These are phyloP conservation scores for Sporothrix globosa DNA, from an alignment of 2,329 filamentous ascomycete species.

Conservation along the genomic window DNA sequence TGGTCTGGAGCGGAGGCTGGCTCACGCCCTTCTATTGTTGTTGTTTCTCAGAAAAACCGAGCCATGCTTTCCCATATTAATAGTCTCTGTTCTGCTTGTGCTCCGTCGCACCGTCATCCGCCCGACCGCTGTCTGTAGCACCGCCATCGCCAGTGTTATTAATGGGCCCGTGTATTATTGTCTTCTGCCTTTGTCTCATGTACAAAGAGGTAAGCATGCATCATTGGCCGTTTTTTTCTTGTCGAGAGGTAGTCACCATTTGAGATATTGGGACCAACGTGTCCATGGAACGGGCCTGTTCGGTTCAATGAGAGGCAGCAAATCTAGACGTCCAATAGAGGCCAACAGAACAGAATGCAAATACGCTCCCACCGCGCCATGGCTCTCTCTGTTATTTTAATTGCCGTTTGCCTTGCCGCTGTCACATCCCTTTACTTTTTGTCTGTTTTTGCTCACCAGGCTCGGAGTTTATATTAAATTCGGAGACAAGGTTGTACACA, in stretches of 20 bases:
- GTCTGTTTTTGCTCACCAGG: conserved; percentile 10
- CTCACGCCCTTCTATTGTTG: background rate
- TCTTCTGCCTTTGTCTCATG: background rate
- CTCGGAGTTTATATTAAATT: background rate
- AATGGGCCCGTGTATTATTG: background rate
- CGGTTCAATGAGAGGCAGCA: background rate
- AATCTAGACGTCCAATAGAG: no score
- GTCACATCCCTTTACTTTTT: background rate
- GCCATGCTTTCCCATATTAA: background rate
- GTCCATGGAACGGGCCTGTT: conserved; percentile 21
- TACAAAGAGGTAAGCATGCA: no score
- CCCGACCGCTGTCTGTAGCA: background rate
- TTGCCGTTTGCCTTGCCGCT: conserved; percentile 14
- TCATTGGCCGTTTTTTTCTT: no score
- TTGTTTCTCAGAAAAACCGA: background rate
- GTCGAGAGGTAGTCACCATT: no score
- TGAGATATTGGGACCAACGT: no score
- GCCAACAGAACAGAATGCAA: background rate
- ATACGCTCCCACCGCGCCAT: background rate
- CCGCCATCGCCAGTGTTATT: background rate
- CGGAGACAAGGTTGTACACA: background rate
- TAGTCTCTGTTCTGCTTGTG: background rate
- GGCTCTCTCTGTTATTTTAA: background rate
- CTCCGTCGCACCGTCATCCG: background rate
- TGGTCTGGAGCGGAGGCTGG: background rate